Evolutionary conservation across 495 filamentous ascomycete genomes (phyloP), one percentile per base, ranked within the genome.

Genomic region (Chaetomium tenue): DNA sequence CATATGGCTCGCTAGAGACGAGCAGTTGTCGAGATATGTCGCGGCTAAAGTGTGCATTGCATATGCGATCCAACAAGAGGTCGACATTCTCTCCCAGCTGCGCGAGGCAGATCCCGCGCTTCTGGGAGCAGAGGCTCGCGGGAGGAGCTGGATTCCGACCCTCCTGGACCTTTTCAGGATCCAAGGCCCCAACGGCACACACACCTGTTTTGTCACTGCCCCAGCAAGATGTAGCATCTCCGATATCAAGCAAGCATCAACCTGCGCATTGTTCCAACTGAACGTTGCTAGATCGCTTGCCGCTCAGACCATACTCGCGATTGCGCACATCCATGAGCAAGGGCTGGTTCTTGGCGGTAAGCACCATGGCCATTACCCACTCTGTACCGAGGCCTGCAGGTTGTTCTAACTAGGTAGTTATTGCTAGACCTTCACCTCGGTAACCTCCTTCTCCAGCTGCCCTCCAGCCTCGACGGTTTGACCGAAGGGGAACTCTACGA

Each of bases 81-180:
- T 51, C 18, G 69, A 66, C 23, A 61, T 58, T 2, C 60, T 68
- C 1, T 57, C 56, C 23, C 60, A 56, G 22, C 63, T 62, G n/a
- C 3, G 16, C 58, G 53, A 13, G 30, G 7, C 7, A 3, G 30
- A 16, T 8, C 39, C 13, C 9, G 23, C 0, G 15, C 22, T 8
- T 30, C 13, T 7, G 33, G 39, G n/a, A n/a, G n/a, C 28, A 23
- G 60, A 56, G 50, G 12, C 7, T 33, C 7, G 30, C 33, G 33
- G 23, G 13, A n/a, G 65, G n/a, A 37, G n/a, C 37, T 22, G 66
- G 55, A 61, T 81, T 4, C 69, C 76, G 33, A 60, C 61, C 16
- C 68, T 77, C n/a, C 66, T 79, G 12, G 79, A 83, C 71, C 69
- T 53, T 28, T 83, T 82, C 63, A 71, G 42, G 20, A 67, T 81